Evolutionary conservation across 306 rosid species (phyloP).

Genomic region (Fagus crenata): DNA sequence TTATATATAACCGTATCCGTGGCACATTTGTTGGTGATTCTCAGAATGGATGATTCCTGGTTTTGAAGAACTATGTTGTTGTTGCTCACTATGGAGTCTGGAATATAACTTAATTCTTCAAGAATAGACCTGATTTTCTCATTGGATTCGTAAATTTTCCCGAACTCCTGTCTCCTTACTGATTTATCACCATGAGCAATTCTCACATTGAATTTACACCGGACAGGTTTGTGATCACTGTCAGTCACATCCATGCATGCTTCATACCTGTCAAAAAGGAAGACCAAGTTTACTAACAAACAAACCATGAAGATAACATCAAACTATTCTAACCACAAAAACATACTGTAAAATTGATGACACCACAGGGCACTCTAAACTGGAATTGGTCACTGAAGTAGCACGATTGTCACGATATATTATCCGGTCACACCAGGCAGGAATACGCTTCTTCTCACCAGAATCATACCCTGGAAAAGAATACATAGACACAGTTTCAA

Average conservation of each 20-base stretch:
- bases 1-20: constrained; percentile 65
- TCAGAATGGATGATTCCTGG: constrained; percentile 60
- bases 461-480: constrained; percentile 78
- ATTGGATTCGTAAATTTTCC: constrained; percentile 58
- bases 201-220: constrained; percentile 76
- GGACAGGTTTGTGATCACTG: constrained; percentile 96
- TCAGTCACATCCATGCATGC: constrained; percentile 99
- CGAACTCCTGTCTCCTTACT: constrained; percentile 75
- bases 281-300: constrained; percentile 24
- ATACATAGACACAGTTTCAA: constrained; percentile 9
- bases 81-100: constrained; percentile 64
- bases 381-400: constrained; percentile 56
- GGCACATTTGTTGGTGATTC: constrained; percentile 57
- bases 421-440: constrained; percentile 98
- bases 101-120: constrained; percentile 59
- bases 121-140: constrained; percentile 70
- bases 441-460: constrained; percentile 97
- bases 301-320: constrained; percentile 8
- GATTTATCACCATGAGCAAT: constrained; percentile 89
- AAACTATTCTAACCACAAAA: constrained; percentile 22
- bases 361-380: constrained; percentile 82
- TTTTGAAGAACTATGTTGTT: constrained; percentile 66
- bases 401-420: constrained; percentile 91
- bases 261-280: constrained; percentile 66
- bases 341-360: constrained; percentile 85